phyloP scores from a whole-genome alignment of 73 alveolate genomes.

The Paramecium sexaurelia region DNA sequence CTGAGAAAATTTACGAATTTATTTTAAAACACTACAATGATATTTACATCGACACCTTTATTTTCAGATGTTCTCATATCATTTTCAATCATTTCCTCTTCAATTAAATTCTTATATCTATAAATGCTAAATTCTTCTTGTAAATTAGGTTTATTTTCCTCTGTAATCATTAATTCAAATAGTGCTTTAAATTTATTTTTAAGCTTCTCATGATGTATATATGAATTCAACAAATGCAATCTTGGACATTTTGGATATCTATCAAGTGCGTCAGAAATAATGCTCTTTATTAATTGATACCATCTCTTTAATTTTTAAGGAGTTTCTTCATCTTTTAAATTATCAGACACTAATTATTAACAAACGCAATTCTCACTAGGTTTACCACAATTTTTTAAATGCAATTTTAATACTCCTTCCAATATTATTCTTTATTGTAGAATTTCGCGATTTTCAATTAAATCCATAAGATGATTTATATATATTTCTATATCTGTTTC shows the following conservation, averaged over 20 bases:
- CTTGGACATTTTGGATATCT: conserved; percentile 66
- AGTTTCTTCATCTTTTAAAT: conserved; percentile 56
- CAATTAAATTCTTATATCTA: conserved; percentile 67
- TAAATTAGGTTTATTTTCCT: conserved; percentile 66
- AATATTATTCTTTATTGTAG: conserved; percentile 44
- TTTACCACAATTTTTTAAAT: conserved; percentile 60
- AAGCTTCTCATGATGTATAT: conserved; percentile 60
- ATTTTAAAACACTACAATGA: conserved; percentile 57
- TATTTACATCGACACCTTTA: conserved; percentile 67
- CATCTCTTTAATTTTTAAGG: conserved; percentile 63
- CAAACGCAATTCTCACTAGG: conserved; percentile 52
- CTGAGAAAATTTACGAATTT: conserved; percentile 58
- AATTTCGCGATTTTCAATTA: conserved; percentile 66
- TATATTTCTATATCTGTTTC: conserved; percentile 65
- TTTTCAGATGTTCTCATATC: conserved; percentile 63
- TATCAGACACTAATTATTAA: conserved; percentile 12
- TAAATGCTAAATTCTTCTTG: conserved; percentile 65
- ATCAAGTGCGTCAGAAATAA: conserved; percentile 58
- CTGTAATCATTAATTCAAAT: conserved; percentile 70
- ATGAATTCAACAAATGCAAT: conserved; percentile 59
- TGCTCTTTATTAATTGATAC: conserved; percentile 43
- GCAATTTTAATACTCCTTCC: conserved; percentile 67
- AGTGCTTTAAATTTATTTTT: conserved; percentile 67
- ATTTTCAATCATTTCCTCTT: conserved; percentile 65
- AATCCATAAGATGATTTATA: conserved; percentile 48